Conservation (phyloP, 2,329 filamentous ascomycete genomes). For the Aspergillus novoparasiticus region DNA sequence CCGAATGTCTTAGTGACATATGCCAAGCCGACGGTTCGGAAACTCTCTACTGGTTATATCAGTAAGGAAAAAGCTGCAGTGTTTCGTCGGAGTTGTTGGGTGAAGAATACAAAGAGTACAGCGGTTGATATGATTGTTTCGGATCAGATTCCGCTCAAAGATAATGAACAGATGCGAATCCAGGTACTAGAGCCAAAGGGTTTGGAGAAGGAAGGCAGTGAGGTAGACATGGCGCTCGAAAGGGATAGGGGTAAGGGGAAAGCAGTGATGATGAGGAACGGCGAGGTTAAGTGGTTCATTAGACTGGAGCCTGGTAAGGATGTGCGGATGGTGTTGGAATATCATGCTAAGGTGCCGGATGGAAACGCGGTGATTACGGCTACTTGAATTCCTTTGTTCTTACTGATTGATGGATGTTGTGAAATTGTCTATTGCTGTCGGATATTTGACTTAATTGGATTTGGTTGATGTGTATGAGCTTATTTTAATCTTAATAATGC, state of each 20-base stretch:
- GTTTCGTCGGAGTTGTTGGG: constrained; percentile 33
- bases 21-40: constrained; percentile 31
- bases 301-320: constrained; percentile 59
- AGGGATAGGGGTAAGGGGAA: constrained; percentile 58
- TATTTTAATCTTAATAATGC: background rate
- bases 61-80: constrained; percentile 34
- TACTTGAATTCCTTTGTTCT: background rate
- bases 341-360: constrained; percentile 59
- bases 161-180: constrained; percentile 34
- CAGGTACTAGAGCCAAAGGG: constrained; percentile 31
- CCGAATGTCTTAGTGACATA: constrained; percentile 35
- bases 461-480: background rate
- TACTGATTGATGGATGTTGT: background rate
- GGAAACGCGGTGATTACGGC: constrained; percentile 19
- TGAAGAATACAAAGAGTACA: constrained; percentile 35
- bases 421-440: background rate
- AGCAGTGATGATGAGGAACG: constrained; percentile 57
- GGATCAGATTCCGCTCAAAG: constrained; percentile 37
- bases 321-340: constrained; percentile 62
- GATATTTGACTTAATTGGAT: background rate
- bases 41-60: constrained; percentile 31
- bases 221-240: constrained; percentile 25
- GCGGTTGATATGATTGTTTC: constrained; percentile 30
- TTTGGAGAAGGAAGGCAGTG: constrained; percentile 30
- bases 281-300: constrained; percentile 63